Conservation (phyloP, 2,329 filamentous ascomycete genomes). For the Diaporthe ilicicola region DNA sequence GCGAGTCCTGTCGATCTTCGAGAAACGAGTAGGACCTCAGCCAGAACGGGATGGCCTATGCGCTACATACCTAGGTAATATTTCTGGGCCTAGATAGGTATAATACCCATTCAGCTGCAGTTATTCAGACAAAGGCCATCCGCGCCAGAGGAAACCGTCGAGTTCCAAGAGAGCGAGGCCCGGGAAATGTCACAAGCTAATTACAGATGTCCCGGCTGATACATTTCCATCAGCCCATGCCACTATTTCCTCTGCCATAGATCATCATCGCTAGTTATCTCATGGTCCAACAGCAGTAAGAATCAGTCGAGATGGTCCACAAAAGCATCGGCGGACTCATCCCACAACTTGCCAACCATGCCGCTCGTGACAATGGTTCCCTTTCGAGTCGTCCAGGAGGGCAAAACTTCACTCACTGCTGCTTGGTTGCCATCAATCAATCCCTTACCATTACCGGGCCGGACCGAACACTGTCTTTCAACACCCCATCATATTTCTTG, state of each 20-base stretch:
- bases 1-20: not conserved
- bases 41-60: not conserved
- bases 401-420: conserved; percentile 41
- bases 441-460: conserved; percentile 9
- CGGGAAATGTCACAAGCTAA: not conserved
- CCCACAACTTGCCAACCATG: conserved; percentile 25
- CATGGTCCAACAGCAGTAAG: not conserved
- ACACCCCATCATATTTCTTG: conserved; percentile 26
- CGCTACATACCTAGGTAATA: no score
- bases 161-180: not conserved
- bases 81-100: not conserved
- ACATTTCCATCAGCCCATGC: not conserved
- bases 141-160: not conserved
- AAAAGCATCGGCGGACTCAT: conserved; percentile 3
- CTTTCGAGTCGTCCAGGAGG: conserved; percentile 28
- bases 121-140: not conserved
- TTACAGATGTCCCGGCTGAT: no score
- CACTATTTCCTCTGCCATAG: not conserved
- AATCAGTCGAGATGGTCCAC: not conserved
- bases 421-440: conserved; percentile 37
- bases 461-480: conserved; percentile 31
- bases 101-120: not conserved
- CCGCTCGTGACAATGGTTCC: not conserved
- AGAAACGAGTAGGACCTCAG: not conserved
- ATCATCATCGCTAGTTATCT: not conserved